These are phyloP conservation scores for Trichophyton rubrum DNA, from an alignment of 2,329 filamentous ascomycete genomes.

Conservation along the genomic window DNA sequence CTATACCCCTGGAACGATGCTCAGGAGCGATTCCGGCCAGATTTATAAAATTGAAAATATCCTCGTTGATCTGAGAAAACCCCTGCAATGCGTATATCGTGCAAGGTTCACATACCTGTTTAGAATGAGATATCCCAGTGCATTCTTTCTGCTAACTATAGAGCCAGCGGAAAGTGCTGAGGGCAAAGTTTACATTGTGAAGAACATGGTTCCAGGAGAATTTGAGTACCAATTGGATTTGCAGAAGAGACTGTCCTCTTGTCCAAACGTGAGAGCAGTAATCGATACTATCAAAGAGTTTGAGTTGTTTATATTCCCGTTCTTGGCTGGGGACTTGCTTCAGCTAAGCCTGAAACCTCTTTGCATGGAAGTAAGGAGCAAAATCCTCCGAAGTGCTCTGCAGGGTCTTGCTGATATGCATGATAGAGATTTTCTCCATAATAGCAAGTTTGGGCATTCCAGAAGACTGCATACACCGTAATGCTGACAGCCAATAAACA, in stretches of 20 bases:
- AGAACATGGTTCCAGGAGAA: constrained; percentile 22
- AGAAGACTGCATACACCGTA: not conserved
- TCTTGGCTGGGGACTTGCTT: constrained; percentile 14
- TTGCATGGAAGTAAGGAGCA: constrained; percentile 10
- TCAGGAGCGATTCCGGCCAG: too few species aligned
- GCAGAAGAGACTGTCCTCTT: constrained; percentile 17
- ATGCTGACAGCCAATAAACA: constrained; percentile 17
- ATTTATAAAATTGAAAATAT: too few species aligned
- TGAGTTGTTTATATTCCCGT: constrained; percentile 17
- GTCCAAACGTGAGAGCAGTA: constrained; percentile 19
- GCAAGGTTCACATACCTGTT: too few species aligned
- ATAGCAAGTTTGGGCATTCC: constrained; percentile 13
- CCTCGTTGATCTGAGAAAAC: too few species aligned
- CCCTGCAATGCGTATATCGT: too few species aligned
- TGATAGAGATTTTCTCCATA: constrained; percentile 23
- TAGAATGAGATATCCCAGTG: too few species aligned
- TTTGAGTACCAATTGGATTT: constrained; percentile 22
- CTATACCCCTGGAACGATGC: too few species aligned
- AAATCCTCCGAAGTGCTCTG: constrained; percentile 15
- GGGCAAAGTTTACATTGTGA: constrained; percentile 10
- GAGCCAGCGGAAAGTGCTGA: constrained; percentile 2
- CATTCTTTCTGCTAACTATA: too few species aligned
- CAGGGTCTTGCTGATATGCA: constrained; percentile 24
- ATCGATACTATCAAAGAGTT: constrained; percentile 16
- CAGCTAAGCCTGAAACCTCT: constrained; percentile 11